Evolutionary conservation across 495 filamentous ascomycete species (phyloP).

Genomic region (Trichoderma reesei): DNA sequence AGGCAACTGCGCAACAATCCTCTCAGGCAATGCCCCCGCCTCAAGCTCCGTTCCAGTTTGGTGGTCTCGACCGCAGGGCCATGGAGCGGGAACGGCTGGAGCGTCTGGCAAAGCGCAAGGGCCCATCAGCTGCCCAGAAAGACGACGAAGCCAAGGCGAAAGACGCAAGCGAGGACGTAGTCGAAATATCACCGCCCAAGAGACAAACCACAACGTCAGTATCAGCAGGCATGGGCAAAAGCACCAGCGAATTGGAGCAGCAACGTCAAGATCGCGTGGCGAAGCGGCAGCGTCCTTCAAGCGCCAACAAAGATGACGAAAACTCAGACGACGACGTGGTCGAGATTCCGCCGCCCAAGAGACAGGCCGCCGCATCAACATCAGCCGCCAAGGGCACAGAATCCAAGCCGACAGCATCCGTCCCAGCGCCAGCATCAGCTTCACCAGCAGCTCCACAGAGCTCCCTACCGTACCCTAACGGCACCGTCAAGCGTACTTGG

Average conservation of each 20-base stretch:
- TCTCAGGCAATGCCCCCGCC: no score
- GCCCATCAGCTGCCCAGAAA: not conserved
- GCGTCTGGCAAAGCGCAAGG: conserved; percentile 45
- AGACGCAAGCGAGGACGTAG: conserved; percentile 13
- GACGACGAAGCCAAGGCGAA: not conserved
- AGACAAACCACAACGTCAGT: not conserved
- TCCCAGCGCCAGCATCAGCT: not conserved
- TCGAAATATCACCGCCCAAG: conserved; percentile 13
- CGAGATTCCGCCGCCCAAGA: conserved; percentile 13
- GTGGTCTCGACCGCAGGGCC: conserved; percentile 54
- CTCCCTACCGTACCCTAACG: conserved; percentile 50
- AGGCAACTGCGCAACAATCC: no score
- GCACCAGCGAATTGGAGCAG: no score
- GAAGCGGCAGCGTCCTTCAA: not conserved
- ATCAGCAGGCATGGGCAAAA: no score
- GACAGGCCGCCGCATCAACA: not conserved
- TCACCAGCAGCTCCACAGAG: not conserved
- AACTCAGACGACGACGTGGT: conserved; percentile 14
- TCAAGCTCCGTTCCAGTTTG: not conserved
- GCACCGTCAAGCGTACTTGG: conserved; percentile 79
- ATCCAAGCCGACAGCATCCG: not conserved
- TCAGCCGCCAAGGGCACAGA: no score
- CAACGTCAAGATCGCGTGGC: no score
- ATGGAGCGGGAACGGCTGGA: conserved; percentile 84
- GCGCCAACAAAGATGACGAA: not conserved